Base-by-base conservation (phyloP, 768 basidiomycete species). In the Paxillus ammoniavirescens region DNA sequence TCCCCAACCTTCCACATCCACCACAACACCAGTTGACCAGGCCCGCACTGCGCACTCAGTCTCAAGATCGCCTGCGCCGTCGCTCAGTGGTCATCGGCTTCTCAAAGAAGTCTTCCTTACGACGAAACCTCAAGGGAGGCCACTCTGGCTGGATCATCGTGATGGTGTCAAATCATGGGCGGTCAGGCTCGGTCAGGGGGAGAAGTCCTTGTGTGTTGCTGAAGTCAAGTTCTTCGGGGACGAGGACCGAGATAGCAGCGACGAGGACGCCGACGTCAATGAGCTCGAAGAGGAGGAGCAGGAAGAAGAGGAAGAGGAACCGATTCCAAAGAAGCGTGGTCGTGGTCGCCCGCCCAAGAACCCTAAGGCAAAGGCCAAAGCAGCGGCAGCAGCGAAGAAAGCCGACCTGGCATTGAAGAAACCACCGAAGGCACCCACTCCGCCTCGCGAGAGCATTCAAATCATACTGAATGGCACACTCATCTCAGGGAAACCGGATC, bases 111-210 rank as follows among this genome's bases (percentile, higher is more conserved):
- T 87, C 35, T 74, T 65, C n/a, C 63, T 87, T 51, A 72, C 69
- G 37, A 77, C 83, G n/a, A 74, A 83, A 45, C 89, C 89, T 10
- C 72, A 69, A 9, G 83, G 80, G 30, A 75, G 91, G 38, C 72
- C 72, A 17, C 68, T 92, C 37, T 72, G 71, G 30, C 72, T 93
- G 30, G 83, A 89, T 61, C 72, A 82, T 51, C 75, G 75, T 41
- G 87, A 90, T 49, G 87, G 89, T 4, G 91, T 92, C 45, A 82
- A 79, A 63, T 81, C 72, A 35, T 92, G 91, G 91, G 81, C 82
- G 4, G 72, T 90, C 66, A 77, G 83, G 44, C 75, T 91, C 33
- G 73, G 74, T 9, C 72, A 73, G 1, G 77, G 75, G 8, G 91
- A 92, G 63, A 77, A 77, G 3, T 76, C 75, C 3, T 49, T 92